A percentile compares a stretch with the other conserved stretches of the same genome.
Evolutionary conservation across 495 filamentous ascomycete genomes (phyloP).

Genomic region (Penicillium samsonianum): DNA sequence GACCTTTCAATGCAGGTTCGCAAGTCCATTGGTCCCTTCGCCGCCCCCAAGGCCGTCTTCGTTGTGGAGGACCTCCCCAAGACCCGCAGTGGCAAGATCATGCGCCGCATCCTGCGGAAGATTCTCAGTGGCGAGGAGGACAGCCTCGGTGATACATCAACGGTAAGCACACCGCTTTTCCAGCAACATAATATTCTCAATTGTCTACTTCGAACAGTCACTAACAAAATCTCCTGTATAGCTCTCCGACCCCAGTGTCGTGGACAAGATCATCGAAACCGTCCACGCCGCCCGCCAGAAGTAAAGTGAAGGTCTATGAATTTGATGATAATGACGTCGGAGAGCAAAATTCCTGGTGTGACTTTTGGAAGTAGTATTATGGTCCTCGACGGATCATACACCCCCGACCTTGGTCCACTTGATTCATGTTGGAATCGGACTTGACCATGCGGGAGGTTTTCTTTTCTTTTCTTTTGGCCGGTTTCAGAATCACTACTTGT

Average conservation of each 20-base stretch:
- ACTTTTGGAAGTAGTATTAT: constrained; percentile 4
- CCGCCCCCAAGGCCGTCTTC: constrained; percentile 90
- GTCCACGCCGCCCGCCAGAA: constrained; percentile 66
- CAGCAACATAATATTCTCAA: background rate
- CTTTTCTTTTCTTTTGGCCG: constrained; percentile 1
- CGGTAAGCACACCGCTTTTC: constrained; percentile 57
- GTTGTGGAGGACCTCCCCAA: constrained; percentile 92
- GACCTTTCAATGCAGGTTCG: constrained; percentile 93
- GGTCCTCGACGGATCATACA: background rate
- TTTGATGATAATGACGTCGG: constrained; percentile 29
- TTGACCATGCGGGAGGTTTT: constrained; percentile 10
- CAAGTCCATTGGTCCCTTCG: constrained; percentile 96
- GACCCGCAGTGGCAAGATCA: constrained; percentile 97
- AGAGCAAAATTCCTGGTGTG: constrained; percentile 20
- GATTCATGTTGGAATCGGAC: background rate
- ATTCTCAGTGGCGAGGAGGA: constrained; percentile 96
- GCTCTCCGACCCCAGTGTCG: constrained; percentile 88
- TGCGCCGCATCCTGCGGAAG: constrained; percentile 96
- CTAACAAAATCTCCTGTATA: constrained; percentile 43
- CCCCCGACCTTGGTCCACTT: background rate
- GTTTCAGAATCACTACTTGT: constrained; percentile 17
- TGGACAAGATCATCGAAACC: constrained; percentile 81
- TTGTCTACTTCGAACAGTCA: constrained; percentile 16
- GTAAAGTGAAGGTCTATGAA: constrained; percentile 32
- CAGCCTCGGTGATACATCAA: constrained; percentile 88